Conservation (phyloP, 2,329 filamentous ascomycete species). For the Colletotrichum sp. region DNA sequence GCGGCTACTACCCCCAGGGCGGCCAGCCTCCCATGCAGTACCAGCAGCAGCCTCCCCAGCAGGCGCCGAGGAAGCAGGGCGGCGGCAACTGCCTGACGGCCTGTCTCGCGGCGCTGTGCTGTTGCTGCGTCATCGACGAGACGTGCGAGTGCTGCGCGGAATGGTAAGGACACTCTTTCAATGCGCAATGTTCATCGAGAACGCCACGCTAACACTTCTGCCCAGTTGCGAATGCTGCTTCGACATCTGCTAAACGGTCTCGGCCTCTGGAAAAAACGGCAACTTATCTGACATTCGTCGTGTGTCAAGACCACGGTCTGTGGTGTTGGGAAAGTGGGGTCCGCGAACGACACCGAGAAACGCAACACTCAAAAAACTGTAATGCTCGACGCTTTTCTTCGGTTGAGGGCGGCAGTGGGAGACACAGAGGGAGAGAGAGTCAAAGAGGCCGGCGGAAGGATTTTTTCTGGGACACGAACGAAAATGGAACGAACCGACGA, state of each 20-base stretch:
- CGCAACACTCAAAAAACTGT: background rate
- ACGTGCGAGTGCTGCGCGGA: conserved; percentile 49
- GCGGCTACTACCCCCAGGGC: conserved; percentile 33
- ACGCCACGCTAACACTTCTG: background rate
- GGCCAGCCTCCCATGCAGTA: conserved; percentile 48
- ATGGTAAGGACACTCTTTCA: conserved; percentile 35
- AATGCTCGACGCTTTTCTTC: background rate
- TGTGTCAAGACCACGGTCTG: background rate
- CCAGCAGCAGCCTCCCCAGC: conserved; percentile 38
- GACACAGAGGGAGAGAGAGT: background rate
- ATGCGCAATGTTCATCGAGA: background rate
- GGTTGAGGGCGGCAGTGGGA: background rate
- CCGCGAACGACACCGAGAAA: background rate
- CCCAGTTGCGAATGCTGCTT: conserved; percentile 41
- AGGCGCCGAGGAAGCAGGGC: conserved; percentile 30
- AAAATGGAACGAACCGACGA: background rate
- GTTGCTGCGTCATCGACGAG: conserved; percentile 56
- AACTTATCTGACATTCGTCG: background rate
- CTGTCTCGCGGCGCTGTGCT: conserved; percentile 55
- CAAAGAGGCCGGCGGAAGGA: background rate
- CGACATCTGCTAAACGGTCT: conserved; percentile 23
- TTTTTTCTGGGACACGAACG: background rate
- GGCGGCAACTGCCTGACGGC: conserved; percentile 48
- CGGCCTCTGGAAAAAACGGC: background rate
- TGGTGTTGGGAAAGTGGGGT: background rate